These are phyloP conservation scores for Ganoderma multipileum DNA, from an alignment of 1,284 basidiomycete species.

Conservation along the genomic window DNA sequence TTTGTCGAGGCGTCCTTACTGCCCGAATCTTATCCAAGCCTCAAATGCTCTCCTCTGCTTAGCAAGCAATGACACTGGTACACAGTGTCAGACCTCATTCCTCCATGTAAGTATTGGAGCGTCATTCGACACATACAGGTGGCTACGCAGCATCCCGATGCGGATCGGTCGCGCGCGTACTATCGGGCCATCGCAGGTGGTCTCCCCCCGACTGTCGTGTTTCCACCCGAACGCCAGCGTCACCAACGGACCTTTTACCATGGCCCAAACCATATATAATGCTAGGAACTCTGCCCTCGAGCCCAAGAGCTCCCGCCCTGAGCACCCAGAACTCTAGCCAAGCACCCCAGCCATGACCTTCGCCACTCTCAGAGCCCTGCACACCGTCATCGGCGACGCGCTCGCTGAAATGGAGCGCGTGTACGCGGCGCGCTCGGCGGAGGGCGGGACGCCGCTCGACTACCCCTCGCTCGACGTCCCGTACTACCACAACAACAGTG, in stretches of 20 bases:
- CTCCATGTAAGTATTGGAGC: too few species aligned
- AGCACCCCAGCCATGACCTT: slow-evolving; percentile 53
- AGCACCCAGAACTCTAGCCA: too few species aligned
- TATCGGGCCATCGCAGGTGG: neutral
- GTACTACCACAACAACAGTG: slow-evolving; percentile 48
- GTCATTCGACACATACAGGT: too few species aligned
- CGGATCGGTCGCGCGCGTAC: neutral
- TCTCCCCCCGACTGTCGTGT: neutral
- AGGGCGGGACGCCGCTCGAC: slow-evolving; percentile 60
- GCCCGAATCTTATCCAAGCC: neutral
- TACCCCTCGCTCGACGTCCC: slow-evolving; percentile 66
- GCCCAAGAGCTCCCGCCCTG: neutral
- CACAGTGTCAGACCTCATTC: neutral
- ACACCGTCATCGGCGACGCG: slow-evolving; percentile 69
- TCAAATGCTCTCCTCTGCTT: neutral
- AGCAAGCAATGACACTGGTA: neutral
- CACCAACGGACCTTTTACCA: neutral
- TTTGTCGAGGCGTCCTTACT: neutral
- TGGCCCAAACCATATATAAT: neutral
- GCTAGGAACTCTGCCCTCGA: neutral
- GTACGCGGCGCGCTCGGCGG: slow-evolving; percentile 50
- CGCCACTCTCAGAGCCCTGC: slow-evolving; percentile 64
- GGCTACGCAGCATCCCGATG: neutral
- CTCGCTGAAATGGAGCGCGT: slow-evolving; percentile 70
- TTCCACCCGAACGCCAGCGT: neutral